Evolutionary conservation across 2,329 filamentous ascomycete species (phyloP).

Genomic region (Chalara sp.): DNA sequence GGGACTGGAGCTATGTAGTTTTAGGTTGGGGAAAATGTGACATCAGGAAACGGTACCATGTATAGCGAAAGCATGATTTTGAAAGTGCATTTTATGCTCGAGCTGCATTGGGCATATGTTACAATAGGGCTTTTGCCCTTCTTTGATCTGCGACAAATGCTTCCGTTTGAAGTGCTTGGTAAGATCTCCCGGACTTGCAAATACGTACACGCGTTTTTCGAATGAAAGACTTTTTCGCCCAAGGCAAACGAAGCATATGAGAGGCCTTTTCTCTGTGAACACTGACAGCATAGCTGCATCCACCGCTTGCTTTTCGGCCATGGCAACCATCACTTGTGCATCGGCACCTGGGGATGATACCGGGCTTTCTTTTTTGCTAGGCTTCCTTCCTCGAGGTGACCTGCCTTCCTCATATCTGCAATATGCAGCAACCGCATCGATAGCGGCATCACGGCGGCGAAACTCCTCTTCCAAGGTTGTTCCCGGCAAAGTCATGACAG

Average conservation of each 20-base stretch:
- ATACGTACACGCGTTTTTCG: constrained; percentile 12
- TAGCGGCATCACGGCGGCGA: constrained; percentile 18
- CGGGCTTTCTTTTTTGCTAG: constrained; percentile 6
- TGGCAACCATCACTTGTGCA: constrained; percentile 10
- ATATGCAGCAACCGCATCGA: constrained; percentile 23
- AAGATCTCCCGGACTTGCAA: constrained; percentile 14
- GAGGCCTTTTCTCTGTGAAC: constrained; percentile 14
- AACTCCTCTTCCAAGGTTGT: constrained; percentile 15
- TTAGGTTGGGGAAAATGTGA: too few species aligned
- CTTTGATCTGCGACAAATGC: constrained; percentile 14
- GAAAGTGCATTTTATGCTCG: constrained; percentile 12
- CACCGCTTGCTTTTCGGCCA: constrained; percentile 16
- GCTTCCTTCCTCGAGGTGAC: neutral
- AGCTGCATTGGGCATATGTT: constrained; percentile 16
- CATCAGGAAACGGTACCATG: constrained; percentile 12
- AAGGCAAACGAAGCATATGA: constrained; percentile 16
- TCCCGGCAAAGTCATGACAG: constrained; percentile 20
- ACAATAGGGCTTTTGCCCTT: constrained; percentile 10
- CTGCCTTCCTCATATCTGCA: constrained; percentile 9
- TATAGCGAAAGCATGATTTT: constrained; percentile 13
- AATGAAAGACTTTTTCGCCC: constrained; percentile 10
- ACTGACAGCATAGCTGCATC: constrained; percentile 14
- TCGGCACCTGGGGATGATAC: constrained; percentile 9
- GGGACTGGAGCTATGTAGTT: too few species aligned
- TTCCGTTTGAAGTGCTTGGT: constrained; percentile 18